A percentile compares a stretch with the other conserved stretches of the same genome.
Evolutionary conservation across 768 basidiomycete species (phyloP).

Genomic region (Chalciporus pseudorubinellus): DNA sequence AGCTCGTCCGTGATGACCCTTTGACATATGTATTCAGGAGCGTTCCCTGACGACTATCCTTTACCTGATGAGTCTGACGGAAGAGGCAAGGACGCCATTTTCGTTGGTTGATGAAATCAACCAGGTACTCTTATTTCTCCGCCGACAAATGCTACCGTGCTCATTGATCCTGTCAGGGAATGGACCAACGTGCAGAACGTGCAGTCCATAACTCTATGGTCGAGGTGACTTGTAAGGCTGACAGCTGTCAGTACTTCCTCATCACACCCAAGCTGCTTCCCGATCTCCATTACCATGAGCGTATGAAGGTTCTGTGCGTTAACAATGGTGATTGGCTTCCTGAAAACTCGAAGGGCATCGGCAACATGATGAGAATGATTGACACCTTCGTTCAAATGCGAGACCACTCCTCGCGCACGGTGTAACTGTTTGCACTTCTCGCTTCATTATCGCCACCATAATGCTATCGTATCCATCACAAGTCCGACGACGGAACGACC

Average conservation of each 20-base stretch:
- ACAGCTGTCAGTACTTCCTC: constrained; percentile 97
- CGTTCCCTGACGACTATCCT: constrained; percentile 94
- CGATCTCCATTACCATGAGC: constrained; percentile 81
- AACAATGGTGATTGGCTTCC: constrained; percentile 95
- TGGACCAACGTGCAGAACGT: constrained; percentile 94
- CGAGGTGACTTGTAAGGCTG: constrained; percentile 84
- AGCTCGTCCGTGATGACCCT: too few relatives aligned
- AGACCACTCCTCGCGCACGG: constrained; percentile 24
- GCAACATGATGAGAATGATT: constrained; percentile 76
- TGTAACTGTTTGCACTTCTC: constrained; percentile 2
- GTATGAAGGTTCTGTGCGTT: constrained; percentile 93
- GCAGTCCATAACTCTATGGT: constrained; percentile 96
- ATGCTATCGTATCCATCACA: background rate
- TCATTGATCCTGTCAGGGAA: constrained; percentile 53
- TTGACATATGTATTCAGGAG: constrained; percentile 56
- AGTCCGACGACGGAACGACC: background rate
- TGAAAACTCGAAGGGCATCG: constrained; percentile 54
- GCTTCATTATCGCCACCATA: background rate
- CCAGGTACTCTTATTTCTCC: constrained; percentile 51
- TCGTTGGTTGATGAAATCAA: constrained; percentile 99
- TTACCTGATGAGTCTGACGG: constrained; percentile 94
- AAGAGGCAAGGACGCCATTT: constrained; percentile 92
- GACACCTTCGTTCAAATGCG: constrained; percentile 39
- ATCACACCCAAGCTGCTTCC: constrained; percentile 97
- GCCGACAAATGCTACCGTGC: background rate